phyloP scores from a whole-genome alignment of 768 basidiomycete genomes.

The Phaeotremella skinneri region DNA sequence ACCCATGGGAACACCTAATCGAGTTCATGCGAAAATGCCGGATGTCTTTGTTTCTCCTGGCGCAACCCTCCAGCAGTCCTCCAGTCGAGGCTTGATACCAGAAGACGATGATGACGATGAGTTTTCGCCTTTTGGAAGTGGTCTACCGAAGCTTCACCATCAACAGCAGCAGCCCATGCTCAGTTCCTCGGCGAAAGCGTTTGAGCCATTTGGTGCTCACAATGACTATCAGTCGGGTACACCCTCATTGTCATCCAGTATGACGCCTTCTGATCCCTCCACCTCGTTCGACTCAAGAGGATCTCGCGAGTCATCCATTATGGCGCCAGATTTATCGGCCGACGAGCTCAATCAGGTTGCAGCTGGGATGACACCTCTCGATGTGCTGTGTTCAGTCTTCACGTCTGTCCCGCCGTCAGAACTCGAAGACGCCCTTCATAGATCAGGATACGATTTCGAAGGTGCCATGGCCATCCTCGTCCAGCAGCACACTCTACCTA shows the following conservation, averaged over 20 bases:
- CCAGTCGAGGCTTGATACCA: conserved; percentile 58
- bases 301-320: conserved; percentile 9
- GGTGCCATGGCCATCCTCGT: conserved; percentile 91
- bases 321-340: conserved; percentile 7
- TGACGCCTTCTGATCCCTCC: conserved; percentile 26
- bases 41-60: conserved; percentile 60
- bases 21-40: conserved; percentile 32
- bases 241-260: conserved; percentile 17
- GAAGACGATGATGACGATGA: conserved; percentile 54
- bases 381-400: conserved; percentile 91
- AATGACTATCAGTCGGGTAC: not conserved
- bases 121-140: conserved; percentile 52
- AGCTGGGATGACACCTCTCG: conserved; percentile 90
- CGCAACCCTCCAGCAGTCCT: conserved; percentile 18
- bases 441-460: conserved; percentile 92
- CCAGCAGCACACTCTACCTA: conserved; percentile 55
- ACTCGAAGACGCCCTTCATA: conserved; percentile 84
- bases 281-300: conserved; percentile 21
- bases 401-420: conserved; percentile 84
- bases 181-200: conserved; percentile 57
- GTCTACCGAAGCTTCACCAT: conserved; percentile 64
- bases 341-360: conserved; percentile 25
- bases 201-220: conserved; percentile 53
- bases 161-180: conserved; percentile 61
- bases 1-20: conserved; percentile 41